These are phyloP conservation scores for Infundibulicybe gibba DNA, from an alignment of 768 basidiomycete genomes.

Conservation along the genomic window DNA sequence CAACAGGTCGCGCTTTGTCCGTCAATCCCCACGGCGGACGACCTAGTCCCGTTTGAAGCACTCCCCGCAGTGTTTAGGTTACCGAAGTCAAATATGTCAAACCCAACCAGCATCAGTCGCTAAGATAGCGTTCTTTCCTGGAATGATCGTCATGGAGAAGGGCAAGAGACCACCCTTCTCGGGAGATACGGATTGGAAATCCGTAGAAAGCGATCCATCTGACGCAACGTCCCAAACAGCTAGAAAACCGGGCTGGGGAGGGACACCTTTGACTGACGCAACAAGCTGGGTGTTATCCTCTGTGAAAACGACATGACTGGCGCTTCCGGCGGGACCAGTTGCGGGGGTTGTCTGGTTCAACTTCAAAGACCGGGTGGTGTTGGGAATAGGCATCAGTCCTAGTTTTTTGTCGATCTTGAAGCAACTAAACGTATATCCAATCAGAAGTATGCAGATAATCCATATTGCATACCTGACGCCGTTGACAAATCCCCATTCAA, in stretches of 20 bases:
- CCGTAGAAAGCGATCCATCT: conserved; percentile 39
- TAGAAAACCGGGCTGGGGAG: conserved; percentile 45
- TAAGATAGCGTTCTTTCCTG: conserved; percentile 34
- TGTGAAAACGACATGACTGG: conserved; percentile 43
- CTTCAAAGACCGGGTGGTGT: conserved; percentile 37
- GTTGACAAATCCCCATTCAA: conserved; percentile 42
- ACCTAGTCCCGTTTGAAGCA: conserved; percentile 21
- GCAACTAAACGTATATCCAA: conserved; percentile 25
- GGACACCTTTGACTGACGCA: conserved; percentile 45
- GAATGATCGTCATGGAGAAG: conserved; percentile 44
- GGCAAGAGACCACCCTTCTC: conserved; percentile 40
- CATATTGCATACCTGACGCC: conserved; percentile 28
- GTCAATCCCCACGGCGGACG: conserved; percentile 27
- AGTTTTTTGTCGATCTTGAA: conserved; percentile 36
- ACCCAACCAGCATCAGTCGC: conserved; percentile 37
- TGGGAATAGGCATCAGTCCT: conserved; percentile 34
- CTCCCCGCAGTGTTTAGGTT: conserved; percentile 14
- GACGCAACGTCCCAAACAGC: conserved; percentile 44
- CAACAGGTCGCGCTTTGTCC: conserved; percentile 42
- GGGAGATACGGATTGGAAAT: conserved; percentile 32
- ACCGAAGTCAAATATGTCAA: conserved; percentile 32
- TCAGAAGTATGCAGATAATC: not conserved
- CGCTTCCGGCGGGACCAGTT: conserved; percentile 40
- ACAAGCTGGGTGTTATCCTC: conserved; percentile 40
- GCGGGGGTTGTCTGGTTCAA: conserved; percentile 51